Evolutionary conservation across 129 eudicot species (phyloP), one percentile per base, ranked within the genome.

Genomic region (Rutidosis leptorrhynchoides): DNA sequence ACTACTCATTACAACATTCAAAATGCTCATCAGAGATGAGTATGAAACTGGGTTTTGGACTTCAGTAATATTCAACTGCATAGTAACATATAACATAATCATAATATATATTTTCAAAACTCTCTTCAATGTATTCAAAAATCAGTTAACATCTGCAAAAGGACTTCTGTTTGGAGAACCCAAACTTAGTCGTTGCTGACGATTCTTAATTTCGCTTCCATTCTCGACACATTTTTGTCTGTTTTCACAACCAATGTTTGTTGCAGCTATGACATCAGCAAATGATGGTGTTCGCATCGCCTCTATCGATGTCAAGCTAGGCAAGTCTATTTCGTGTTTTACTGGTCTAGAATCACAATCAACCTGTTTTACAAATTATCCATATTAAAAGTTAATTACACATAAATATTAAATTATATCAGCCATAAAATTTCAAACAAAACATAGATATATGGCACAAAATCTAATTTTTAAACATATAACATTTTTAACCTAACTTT

Each of bases 271-370:
- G 11, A 77, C 46, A 73, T 77, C 82, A 33, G 65, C 79, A 72
- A 70, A 57, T 9, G 72, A 57, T 1, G 77, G 78, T 30, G 95
- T 64, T 65, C 84, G 83, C 95, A 84, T 76, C 30, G 74, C 85
- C 78, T 90, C 97, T 22, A 90, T 87, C 65, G 81, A 78, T 74
- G 80, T 80, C 79, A 87, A 49, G 69, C 95, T 90, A 15, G 95
- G 97, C 57, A 90, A 78, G 0, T 70, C 53, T 22, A 90, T 77
- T 14, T 54, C 79, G 78, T 72, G 77, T 48, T 72, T 87, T 65
- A 29, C 78, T 16, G 88, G 82, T 62, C 73, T 73, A 52, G 42
- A 65, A 67, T 67, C 69, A 76, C 67, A 43, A 67, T 91, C 96
- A 78, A 88, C 83, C 96, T 87, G 86, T 78, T 59, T 17, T 68